A percentile compares a stretch with the other conserved stretches of the same genome.
These are phyloP conservation scores for Colletotrichum spinosum DNA, from an alignment of 2,329 filamentous ascomycete species.

Conservation along the genomic window DNA sequence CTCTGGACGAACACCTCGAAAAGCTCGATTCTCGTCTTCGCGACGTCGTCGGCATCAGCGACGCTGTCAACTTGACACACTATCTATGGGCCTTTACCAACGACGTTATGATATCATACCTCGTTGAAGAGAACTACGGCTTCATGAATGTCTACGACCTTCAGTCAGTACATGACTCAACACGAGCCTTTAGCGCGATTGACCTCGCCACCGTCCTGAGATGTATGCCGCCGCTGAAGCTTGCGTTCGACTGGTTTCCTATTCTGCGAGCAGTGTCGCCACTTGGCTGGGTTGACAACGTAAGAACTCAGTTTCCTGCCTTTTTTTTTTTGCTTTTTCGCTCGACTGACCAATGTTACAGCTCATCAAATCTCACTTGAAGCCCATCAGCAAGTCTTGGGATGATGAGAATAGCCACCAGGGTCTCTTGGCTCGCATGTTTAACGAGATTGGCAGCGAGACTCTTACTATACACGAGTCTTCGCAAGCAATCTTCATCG, in stretches of 20 bases:
- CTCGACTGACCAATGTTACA: neutral
- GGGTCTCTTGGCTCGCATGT: slow-evolving; percentile 24
- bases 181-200: slow-evolving; percentile 38
- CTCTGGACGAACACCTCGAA: slow-evolving; percentile 25
- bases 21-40: slow-evolving; percentile 12
- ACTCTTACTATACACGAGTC: slow-evolving; percentile 29
- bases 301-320: neutral
- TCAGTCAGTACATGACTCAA: slow-evolving; percentile 28
- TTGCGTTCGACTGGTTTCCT: slow-evolving; percentile 26
- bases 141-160: slow-evolving; percentile 31
- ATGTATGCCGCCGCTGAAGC: slow-evolving; percentile 36
- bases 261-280: slow-evolving; percentile 31
- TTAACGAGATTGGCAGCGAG: slow-evolving; percentile 28
- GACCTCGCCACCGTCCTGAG: slow-evolving; percentile 37
- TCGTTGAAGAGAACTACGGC: slow-evolving; percentile 32
- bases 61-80: slow-evolving; percentile 24
- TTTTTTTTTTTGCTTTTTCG: neutral
- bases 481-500: slow-evolving; percentile 39
- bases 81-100: slow-evolving; percentile 38
- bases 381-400: slow-evolving; percentile 18
- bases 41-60: neutral
- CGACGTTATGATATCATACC: slow-evolving; percentile 39
- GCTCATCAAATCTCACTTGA: slow-evolving; percentile 16
- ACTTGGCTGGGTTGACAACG: slow-evolving; percentile 38
- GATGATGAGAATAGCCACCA: slow-evolving; percentile 24